These are phyloP conservation scores for Zelopaecilomyces penicillatus DNA, from an alignment of 2,329 filamentous ascomycete species.

Conservation along the genomic window DNA sequence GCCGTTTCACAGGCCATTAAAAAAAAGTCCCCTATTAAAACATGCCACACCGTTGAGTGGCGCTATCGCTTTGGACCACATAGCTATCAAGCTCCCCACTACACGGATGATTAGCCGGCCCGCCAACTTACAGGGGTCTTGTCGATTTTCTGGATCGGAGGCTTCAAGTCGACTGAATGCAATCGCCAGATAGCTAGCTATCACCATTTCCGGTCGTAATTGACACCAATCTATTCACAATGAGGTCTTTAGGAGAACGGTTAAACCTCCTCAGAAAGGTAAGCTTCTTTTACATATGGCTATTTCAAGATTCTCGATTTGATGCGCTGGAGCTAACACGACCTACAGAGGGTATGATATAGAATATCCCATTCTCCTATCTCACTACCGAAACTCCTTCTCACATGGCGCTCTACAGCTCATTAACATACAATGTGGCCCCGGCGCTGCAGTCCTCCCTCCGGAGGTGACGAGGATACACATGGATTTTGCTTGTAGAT, in stretches of 20 bases:
- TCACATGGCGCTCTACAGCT: conserved; percentile 43
- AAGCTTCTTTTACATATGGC: conserved; percentile 23
- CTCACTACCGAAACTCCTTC: conserved; percentile 11
- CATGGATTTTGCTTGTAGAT: conserved; percentile 57
- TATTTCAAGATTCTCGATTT: not conserved
- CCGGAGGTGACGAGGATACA: conserved; percentile 67
- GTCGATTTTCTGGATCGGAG: conserved; percentile 18
- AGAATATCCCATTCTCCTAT: conserved; percentile 8
- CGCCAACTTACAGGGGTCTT: conserved; percentile 12
- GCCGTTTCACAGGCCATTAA: not conserved
- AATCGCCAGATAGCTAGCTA: conserved; percentile 2
- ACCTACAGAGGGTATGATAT: conserved; percentile 33
- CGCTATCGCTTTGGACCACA: not conserved
- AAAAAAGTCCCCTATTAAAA: not conserved
- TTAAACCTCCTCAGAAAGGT: conserved; percentile 68
- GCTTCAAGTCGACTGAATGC: not conserved
- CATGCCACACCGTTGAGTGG: not conserved
- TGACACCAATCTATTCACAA: conserved; percentile 15
- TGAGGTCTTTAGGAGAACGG: conserved; percentile 51
- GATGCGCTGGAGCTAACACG: conserved; percentile 12
- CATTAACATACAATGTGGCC: conserved; percentile 66
- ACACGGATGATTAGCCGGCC: conserved; percentile 18
- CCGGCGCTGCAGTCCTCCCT: conserved; percentile 75
- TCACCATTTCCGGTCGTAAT: conserved; percentile 2
- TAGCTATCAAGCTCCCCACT: not conserved